A percentile compares a stretch with the other conserved stretches of the same genome.
phyloP scores from a whole-genome alignment of 1,284 basidiomycete genomes.

The Leccinum solheimii region DNA sequence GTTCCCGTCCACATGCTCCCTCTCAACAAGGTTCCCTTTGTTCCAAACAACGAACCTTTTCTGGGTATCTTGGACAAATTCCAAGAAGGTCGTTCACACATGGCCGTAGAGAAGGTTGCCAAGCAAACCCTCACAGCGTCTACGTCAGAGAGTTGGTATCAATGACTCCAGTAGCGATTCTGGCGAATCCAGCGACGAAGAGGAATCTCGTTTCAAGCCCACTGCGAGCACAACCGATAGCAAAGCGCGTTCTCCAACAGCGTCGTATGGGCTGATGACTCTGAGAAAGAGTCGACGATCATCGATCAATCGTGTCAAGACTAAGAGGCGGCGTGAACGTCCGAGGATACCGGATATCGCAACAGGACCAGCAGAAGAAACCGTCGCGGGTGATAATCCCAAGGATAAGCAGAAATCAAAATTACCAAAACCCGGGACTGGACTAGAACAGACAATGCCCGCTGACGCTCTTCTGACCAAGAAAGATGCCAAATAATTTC shows the following conservation, averaged over 20 bases:
- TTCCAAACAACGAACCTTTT: conserved; percentile 83
- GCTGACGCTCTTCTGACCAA: conserved; percentile 78
- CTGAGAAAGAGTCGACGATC: conserved; percentile 35
- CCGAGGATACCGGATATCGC: conserved; percentile 39
- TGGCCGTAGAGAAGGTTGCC: conserved; percentile 68
- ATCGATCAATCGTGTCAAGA: conserved; percentile 19
- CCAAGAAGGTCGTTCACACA: conserved; percentile 89
- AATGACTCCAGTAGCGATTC: conserved; percentile 53
- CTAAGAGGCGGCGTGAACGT: conserved; percentile 23
- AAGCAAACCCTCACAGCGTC: conserved; percentile 69
- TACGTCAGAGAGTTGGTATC: conserved; percentile 64
- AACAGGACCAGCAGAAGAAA: conserved; percentile 31
- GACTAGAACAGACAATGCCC: conserved; percentile 79
- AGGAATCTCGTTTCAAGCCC: conserved; percentile 34
- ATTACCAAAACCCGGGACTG: conserved; percentile 42
- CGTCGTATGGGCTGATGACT: conserved; percentile 28
- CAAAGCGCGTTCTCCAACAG: conserved; percentile 29
- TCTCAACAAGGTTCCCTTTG: conserved; percentile 82
- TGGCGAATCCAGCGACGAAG: conserved; percentile 44
- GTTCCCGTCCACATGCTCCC: conserved; percentile 77
- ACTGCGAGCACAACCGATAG: conserved; percentile 11
- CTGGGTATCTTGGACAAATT: conserved; percentile 88
- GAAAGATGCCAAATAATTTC: conserved; percentile 71
- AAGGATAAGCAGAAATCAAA: conserved; percentile 41
- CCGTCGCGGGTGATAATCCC: conserved; percentile 26